Evolutionary conservation across 1,284 basidiomycete genomes (phyloP).

Genomic region (Xerocomus subilludens): DNA sequence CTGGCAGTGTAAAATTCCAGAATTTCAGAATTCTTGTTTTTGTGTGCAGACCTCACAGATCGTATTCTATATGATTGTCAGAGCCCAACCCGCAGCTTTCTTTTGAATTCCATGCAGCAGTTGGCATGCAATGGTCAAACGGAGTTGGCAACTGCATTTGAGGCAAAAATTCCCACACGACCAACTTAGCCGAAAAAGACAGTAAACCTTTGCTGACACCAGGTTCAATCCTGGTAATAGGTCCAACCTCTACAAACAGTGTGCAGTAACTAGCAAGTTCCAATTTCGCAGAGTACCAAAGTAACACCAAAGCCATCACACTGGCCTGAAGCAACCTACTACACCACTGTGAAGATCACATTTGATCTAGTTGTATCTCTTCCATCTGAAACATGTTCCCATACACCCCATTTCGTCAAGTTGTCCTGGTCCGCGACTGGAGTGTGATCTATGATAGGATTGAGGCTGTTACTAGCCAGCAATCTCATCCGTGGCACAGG

Average conservation of each 20-base stretch:
- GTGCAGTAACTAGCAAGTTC: too few species aligned
- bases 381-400: slow-evolving; percentile 35
- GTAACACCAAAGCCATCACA: too few species aligned
- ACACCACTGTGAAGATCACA: too few species aligned
- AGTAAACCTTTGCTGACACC: too few species aligned
- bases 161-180: neutral
- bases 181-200: slow-evolving; percentile 13
- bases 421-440: slow-evolving; percentile 24
- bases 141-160: neutral
- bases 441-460: neutral
- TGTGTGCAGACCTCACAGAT: neutral
- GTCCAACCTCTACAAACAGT: too few species aligned
- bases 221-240: too few species aligned
- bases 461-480: neutral
- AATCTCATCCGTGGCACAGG: slow-evolving; percentile 18
- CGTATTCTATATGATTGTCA: neutral
- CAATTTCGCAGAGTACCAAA: too few species aligned
- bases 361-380: neutral
- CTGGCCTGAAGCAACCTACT: neutral
- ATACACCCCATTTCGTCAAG: slow-evolving; percentile 43
- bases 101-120: slow-evolving; percentile 7
- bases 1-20: neutral
- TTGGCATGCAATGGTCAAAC: neutral
- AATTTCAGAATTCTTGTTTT: neutral
- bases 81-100: neutral